Evolutionary conservation across 73 alveolate species (phyloP).

Genomic region (Urostyla sp.): DNA sequence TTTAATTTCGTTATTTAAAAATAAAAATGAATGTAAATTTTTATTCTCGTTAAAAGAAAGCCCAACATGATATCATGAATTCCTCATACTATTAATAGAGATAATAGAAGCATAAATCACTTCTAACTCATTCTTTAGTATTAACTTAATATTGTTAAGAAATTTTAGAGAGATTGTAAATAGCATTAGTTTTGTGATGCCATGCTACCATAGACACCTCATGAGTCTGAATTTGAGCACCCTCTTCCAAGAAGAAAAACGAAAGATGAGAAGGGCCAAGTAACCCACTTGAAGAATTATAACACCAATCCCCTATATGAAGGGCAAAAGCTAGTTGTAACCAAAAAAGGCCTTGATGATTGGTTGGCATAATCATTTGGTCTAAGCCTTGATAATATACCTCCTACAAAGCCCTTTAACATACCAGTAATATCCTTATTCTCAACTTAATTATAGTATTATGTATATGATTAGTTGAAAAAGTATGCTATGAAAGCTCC

Average conservation of each 20-base stretch:
- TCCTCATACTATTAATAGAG: background rate
- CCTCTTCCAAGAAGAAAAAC: constrained; percentile 33
- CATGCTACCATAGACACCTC: constrained; percentile 34
- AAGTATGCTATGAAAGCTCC: constrained; percentile 20
- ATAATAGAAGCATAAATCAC: constrained; percentile 18
- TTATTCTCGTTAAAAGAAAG: background rate
- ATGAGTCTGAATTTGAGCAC: constrained; percentile 18
- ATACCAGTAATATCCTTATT: constrained; percentile 25
- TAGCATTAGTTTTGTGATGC: constrained; percentile 31
- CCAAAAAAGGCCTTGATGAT: constrained; percentile 58
- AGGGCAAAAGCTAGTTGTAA: constrained; percentile 24
- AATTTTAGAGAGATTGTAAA: constrained; percentile 18
- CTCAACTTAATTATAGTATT: background rate
- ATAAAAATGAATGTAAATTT: background rate
- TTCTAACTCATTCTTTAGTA: constrained; percentile 32
- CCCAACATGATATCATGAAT: background rate
- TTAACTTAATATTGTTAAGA: background rate
- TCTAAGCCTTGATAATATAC: constrained; percentile 30
- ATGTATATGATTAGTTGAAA: constrained; percentile 21
- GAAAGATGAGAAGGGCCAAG: constrained; percentile 5
- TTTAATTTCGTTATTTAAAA: constrained; percentile 11
- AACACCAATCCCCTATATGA: background rate
- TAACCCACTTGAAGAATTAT: background rate
- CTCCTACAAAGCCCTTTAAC: constrained; percentile 18
- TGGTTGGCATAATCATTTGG: constrained; percentile 50